Conservation (phyloP, 2,329 filamentous ascomycete species). For the Ustilaginoidea virens region DNA sequence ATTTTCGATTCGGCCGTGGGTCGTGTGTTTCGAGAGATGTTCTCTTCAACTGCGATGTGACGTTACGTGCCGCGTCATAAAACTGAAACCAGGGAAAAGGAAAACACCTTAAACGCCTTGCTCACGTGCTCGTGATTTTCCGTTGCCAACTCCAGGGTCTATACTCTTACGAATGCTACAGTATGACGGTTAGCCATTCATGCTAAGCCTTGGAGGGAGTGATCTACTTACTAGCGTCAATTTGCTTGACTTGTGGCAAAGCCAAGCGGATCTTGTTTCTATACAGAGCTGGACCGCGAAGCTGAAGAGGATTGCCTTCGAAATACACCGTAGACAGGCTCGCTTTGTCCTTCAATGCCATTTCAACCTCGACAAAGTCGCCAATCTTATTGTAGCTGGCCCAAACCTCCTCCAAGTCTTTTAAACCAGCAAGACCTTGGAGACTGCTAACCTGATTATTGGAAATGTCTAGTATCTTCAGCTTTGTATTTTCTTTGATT, state of each 20-base stretch:
- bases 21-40: too few relatives aligned
- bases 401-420: constrained; percentile 79
- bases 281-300: constrained; percentile 66
- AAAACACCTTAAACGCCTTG: too few relatives aligned
- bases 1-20: too few relatives aligned
- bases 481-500: constrained; percentile 47
- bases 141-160: too few relatives aligned
- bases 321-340: constrained; percentile 84
- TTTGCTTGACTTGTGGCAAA: constrained; percentile 77
- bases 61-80: too few relatives aligned
- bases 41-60: too few relatives aligned
- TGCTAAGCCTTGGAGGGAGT: background rate
- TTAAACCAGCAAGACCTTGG: constrained; percentile 51
- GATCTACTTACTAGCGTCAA: constrained; percentile 78
- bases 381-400: constrained; percentile 73
- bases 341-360: constrained; percentile 62
- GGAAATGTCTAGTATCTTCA: constrained; percentile 75
- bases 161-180: too few relatives aligned
- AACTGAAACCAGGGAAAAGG: too few relatives aligned
- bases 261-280: constrained; percentile 85
- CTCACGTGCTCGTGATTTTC: too few relatives aligned
- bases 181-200: too few relatives aligned
- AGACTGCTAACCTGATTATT: constrained; percentile 73
- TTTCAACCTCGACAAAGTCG: constrained; percentile 73
- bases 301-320: constrained; percentile 83